Evolutionary conservation across 208 protist species (phyloP), one percentile per base, ranked within the genome.

Genomic region (Leishmania arabica): DNA sequence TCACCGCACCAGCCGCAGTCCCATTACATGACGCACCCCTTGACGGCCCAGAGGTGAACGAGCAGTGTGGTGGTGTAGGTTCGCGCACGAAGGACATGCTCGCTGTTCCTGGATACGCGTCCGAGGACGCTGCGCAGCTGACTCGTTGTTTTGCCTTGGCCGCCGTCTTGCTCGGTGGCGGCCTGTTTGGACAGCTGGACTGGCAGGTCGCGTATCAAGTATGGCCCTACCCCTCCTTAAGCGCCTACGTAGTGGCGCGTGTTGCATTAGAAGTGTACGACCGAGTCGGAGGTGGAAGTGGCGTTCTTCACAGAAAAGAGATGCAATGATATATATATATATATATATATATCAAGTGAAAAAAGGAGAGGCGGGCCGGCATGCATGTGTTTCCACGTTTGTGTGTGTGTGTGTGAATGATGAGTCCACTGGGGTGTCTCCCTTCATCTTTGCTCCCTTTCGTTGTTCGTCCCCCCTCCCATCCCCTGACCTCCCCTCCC

Each of bases 161-260:
- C 0, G 70, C 54, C 1, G 79, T 86, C 13, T 80, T 95, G 58
- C 65, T 93, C 5, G 27, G 84, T 21, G 88, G 91, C 19, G 80
- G 86, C 15, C 83, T 92, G 3, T 82, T 86, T 60, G 87, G 87
- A 60, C 88, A 93, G 58, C 65, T 92, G 49, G 91, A 93, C 51
- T 92, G 88, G 89, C 81, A 86, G 13, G 60, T 83, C 37, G 78
- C 79, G 56, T 92, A 86, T 75, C 89, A 90, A 65, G 51, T 68
- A n/a, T 95, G 91, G 91, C 91, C 91, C 21, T 82, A 88, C 37
- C 89, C 91, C 13, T 87, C 88, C 34, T 42, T 95, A 31, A 17
- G 37, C 9, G 78, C 81, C 42, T 89, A 86, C 79, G 11, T 77
- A 9, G 34, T 64, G 40, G 73, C 34, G 3, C 49, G 54, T 6